Evolutionary conservation across 306 rosid species (phyloP), one percentile per base, ranked within the genome.

Genomic region (Medicago lupulina): DNA sequence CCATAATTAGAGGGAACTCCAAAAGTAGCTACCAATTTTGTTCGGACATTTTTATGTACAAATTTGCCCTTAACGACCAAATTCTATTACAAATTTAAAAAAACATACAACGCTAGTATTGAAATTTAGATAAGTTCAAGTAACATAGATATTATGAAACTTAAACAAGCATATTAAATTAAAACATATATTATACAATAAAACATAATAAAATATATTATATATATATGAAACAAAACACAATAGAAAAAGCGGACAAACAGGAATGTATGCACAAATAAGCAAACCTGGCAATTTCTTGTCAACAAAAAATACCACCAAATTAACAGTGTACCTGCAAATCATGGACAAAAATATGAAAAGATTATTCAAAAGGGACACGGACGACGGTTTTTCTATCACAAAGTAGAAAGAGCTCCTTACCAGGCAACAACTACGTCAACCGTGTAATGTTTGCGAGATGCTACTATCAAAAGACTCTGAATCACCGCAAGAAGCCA

Each of bases 341-440:
- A 73, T 53, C 79, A 41, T 34, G 34, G 67, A 80, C 43, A 70
- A 70, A 16, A 65, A 69, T 1, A 63, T 82, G 44, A 67, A 19
- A 65, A 61, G 4, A 67, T 83, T 67, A 73, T 59, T 65, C 63
- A 63, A 70, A 64, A 8, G 71, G 60, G 36, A 18, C 70, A 11
- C 2, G 55, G 19, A 40, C 15, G 16, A 25, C 15, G 44, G 53
- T 57, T 19, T 41, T 18, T 44, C 46, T 1, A 49, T 76, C n/a
- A 39, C 47, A 23, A 17, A 31, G 21, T 41, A 39, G 69, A 62
- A 49, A 15, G 74, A 23, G 31, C 36, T 75, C 65, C 81, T 79
- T 85, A 95, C 99, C 99, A 96, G 64, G 99, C 99, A 34, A 96
- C 99, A 76, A 96, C 96, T 18, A 96, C 83, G n/a, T 96, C 99